Evolutionary conservation across 2,329 filamentous ascomycete species (phyloP), one percentile per base, ranked within the genome.

Genomic region (Colletotrichum noveboracense): DNA sequence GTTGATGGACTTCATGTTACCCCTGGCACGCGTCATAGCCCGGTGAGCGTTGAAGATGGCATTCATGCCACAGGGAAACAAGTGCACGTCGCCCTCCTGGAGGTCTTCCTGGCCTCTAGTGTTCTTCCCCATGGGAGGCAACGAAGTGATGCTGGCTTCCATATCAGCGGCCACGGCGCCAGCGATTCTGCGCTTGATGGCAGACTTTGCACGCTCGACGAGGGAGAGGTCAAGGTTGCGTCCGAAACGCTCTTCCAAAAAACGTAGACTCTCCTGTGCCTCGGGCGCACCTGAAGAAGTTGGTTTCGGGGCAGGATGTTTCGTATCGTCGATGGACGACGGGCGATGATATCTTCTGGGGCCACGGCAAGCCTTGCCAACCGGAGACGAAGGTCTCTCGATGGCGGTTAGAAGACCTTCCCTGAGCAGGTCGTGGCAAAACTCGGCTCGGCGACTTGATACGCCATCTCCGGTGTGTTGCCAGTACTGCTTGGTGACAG

Each of bases 381-480:
- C 77, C 3, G 81, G 80, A 30, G 81, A 78, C 9, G 82, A 79
- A 6, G 81, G 75, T 6, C 74, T 76, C 21, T 79, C 77, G 18
- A 82, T 79, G 3, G 82, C 83, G 9, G 86, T 81, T 21, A 92
- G 87, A 56, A 94, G 87, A 0, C 93, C 93, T 77, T 96, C 93
- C 48, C 90, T 90, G 77, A 97, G 91, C 3, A 96, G 89, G 56
- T 90, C 88, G 76, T 96, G 92, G 82, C 95, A 98, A 84, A 98
- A 98, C 82, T 98, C 96, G 38, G 95, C 96, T 55, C 96, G 92
- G 66, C 97, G 93, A 83, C 96, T 98, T 1, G 96, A 98, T 16
- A 98, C 89, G 18, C 97, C 97, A 77, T 98, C 96, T 24, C 97
- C 97, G 1, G 95, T 94, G 84, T 99, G 97, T 83, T 98, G 97